These are phyloP conservation scores for Lunasporangiospora selenospora DNA, from an alignment of 192 early-diverging fungal genomes.

Conservation along the genomic window DNA sequence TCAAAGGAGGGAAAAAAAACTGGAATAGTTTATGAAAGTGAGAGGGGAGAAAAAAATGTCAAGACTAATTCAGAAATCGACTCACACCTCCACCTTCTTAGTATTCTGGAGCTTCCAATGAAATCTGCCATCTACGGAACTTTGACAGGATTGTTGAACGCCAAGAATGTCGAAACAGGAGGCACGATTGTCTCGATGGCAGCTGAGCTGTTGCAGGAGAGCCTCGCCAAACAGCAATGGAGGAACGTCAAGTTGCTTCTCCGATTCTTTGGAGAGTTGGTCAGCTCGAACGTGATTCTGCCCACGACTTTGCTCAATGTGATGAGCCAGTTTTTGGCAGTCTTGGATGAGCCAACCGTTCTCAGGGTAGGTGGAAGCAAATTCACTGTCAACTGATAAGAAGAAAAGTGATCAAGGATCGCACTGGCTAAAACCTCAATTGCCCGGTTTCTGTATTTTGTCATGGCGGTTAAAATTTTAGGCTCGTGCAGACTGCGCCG, in stretches of 20 bases:
- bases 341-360: slow-evolving; percentile 60
- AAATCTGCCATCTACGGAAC: slow-evolving; percentile 82
- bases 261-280: slow-evolving; percentile 83
- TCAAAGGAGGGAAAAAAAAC: no score
- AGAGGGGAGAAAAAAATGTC: no score
- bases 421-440: no score
- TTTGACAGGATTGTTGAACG: slow-evolving; percentile 85
- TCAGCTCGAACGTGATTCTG: slow-evolving; percentile 78
- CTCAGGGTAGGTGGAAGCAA: slow-evolving; percentile 16
- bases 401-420: no score
- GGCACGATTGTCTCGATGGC: slow-evolving; percentile 67
- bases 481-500: slow-evolving; percentile 68
- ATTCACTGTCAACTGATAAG: no score
- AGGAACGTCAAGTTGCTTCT: slow-evolving; percentile 76
- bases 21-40: no score
- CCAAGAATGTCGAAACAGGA: slow-evolving; percentile 68
- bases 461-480: not conserved
- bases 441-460: not conserved
- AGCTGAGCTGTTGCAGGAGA: slow-evolving; percentile 59
- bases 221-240: slow-evolving; percentile 67
- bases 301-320: slow-evolving; percentile 69
- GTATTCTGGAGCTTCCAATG: slow-evolving; percentile 76
- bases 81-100: slow-evolving; percentile 34
- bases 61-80: no score
- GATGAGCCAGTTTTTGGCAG: slow-evolving; percentile 67